Conservation (phyloP, 2,329 filamentous ascomycete species). For the Leptodontidium sp. region DNA sequence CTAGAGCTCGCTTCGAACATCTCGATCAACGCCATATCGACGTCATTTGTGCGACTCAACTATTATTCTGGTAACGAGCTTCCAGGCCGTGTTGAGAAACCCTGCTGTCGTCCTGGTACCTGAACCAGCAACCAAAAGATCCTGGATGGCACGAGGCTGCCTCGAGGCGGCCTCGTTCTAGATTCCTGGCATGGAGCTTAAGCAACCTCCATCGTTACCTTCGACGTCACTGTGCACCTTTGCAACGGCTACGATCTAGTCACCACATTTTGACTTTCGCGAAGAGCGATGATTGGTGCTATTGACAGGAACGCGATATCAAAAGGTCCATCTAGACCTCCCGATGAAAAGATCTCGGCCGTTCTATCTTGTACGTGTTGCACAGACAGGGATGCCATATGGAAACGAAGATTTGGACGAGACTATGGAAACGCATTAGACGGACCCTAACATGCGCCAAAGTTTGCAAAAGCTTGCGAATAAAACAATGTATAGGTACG, state of each 20-base stretch:
- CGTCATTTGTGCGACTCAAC: background rate
- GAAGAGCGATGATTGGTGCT: background rate
- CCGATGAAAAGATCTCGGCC: background rate
- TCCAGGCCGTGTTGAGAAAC: background rate
- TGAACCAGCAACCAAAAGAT: background rate
- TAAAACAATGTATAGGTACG: background rate
- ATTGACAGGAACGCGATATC: background rate
- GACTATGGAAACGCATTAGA: background rate
- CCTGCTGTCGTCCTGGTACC: background rate
- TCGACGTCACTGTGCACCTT: conserved; percentile 1
- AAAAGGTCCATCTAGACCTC: background rate
- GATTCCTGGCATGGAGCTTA: background rate
- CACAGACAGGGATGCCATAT: background rate
- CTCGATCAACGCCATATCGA: background rate
- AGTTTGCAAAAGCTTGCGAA: conserved; percentile 10
- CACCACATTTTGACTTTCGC: background rate
- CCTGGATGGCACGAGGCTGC: conserved; percentile 8
- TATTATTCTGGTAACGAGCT: background rate
- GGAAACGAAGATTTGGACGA: background rate
- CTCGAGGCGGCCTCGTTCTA: conserved; percentile 1
- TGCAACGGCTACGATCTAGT: conserved; percentile 9
- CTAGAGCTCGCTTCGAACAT: background rate
- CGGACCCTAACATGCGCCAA: background rate
- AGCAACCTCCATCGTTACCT: too few relatives aligned
- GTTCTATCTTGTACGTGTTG: background rate